Evolutionary conservation across 179 eudicot genomes (phyloP).

Genomic region (Dionaea muscipula): DNA sequence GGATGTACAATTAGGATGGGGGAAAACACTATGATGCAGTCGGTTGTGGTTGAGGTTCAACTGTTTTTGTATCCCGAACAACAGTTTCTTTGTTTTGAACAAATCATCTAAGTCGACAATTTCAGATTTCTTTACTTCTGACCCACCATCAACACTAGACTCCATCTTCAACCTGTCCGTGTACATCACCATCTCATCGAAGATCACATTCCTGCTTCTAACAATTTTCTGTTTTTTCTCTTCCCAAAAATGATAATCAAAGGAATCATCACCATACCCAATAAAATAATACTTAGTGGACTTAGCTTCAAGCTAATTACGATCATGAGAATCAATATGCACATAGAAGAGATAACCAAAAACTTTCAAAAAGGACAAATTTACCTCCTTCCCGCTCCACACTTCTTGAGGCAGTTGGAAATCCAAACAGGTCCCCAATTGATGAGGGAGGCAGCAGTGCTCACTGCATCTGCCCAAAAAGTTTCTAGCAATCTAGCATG

Average conservation of each 20-base stretch:
- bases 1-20: too few species aligned
- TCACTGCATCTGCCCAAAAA: not conserved
- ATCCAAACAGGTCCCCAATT: not conserved
- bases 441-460: not conserved
- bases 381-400: not conserved
- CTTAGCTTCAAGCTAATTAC: not conserved
- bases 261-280: not conserved
- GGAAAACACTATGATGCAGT: too few species aligned
- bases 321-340: not conserved
- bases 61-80: too few species aligned
- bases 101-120: too few species aligned
- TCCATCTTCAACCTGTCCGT: too few species aligned
- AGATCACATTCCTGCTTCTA: not conserved
- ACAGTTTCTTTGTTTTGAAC: too few species aligned
- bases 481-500: not conserved
- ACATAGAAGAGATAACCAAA: not conserved
- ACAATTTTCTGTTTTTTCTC: not conserved
- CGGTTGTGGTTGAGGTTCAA: too few species aligned
- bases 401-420: not conserved
- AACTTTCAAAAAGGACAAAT: not conserved
- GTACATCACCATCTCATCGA: not conserved
- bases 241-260: not conserved
- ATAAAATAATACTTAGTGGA: not conserved
- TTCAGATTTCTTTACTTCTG: too few species aligned
- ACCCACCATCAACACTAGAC: too few species aligned